Evolutionary conservation across 305 asterid species (phyloP).

Genomic region (Stenogyne calaminthoides): DNA sequence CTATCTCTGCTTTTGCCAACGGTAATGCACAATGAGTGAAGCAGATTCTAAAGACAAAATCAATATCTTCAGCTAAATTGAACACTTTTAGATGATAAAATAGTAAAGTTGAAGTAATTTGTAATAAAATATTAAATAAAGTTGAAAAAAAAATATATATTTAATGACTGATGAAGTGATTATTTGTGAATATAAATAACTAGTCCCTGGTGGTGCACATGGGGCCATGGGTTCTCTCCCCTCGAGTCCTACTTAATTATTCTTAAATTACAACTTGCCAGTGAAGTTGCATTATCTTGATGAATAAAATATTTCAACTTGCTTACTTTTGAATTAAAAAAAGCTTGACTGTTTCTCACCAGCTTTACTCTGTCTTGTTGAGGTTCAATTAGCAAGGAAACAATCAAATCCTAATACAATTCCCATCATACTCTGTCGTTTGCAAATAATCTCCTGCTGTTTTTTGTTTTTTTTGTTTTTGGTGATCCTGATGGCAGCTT

Average conservation of each 20-base stretch:
- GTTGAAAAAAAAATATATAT: not conserved
- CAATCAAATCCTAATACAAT: not conserved
- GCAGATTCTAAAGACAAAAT: not conserved
- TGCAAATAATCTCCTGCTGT: too few relatives aligned
- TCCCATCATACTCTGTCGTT: not conserved
- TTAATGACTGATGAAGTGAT: not conserved
- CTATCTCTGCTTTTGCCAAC: not conserved
- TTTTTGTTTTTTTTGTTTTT: too few relatives aligned
- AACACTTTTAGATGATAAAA: too few relatives aligned
- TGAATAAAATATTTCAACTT: not conserved
- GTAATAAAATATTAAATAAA: not conserved
- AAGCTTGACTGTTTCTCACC: too few relatives aligned
- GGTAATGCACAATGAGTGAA: not conserved
- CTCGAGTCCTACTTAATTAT: not conserved
- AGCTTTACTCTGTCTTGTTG: too few relatives aligned
- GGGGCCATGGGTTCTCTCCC: not conserved
- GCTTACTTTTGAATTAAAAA: too few relatives aligned
- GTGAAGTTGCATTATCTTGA: too few relatives aligned
- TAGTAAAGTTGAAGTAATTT: not conserved
- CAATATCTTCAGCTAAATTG: too few relatives aligned
- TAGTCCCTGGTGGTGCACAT: not conserved
- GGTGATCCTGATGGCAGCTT: constrained; percentile 21
- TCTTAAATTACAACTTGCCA: too few relatives aligned
- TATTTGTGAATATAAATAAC: not conserved
- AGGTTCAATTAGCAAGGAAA: not conserved